Evolutionary conservation across 495 filamentous ascomycete genomes (phyloP), one percentile per base, ranked within the genome.

Genomic region (Podospora comata): DNA sequence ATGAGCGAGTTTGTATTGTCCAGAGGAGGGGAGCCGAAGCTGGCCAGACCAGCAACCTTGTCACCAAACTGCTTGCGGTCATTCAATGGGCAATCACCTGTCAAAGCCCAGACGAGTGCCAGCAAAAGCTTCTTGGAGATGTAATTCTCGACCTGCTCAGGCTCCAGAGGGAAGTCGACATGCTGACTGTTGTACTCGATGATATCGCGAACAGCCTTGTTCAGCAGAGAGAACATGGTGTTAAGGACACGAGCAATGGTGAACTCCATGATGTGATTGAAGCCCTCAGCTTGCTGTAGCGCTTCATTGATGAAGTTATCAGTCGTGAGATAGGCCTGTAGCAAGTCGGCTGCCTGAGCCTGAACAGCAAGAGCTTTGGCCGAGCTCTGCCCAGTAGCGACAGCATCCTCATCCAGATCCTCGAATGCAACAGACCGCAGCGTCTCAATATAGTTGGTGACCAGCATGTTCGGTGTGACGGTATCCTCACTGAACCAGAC

Each of bases 401-500:
- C 84, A 16, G 90, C 89, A 71, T 98, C 95, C 75, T 98, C 95
- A 70, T 98, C 96, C 26, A 97, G 82, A 69, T 98, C 95, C 72
- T 97, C 94, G 73, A 97, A 96, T 0, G 91, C 85, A 65, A 91
- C 87, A 3, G 87, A 89, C 68, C 89, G 86, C 15, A 99, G 86
- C 55, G 88, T 88, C 69, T 94, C 88, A 34, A 99, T 87, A 74
- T 98, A 97, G 76, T 97, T 92, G 67, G 86, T 80, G 48, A 97
- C 88, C 87, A 98, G 92, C 92, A 99, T 97, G 70, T 84, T 86
- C 6, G 92, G 86, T 20, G 92, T 94, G 55, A 99, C 93, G 19
- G 92, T 98, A 74, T 99, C 96, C 69, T 96, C 94, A 75, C 94
- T 98, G 80, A 97, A 98, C 95, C 95, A 99, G 7, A 99, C 95